Percentiles rank a stretch among this genome's conserved stretches.
These are phyloP conservation scores for Trametes coccinea DNA, from an alignment of 768 basidiomycete genomes.

Conservation along the genomic window DNA sequence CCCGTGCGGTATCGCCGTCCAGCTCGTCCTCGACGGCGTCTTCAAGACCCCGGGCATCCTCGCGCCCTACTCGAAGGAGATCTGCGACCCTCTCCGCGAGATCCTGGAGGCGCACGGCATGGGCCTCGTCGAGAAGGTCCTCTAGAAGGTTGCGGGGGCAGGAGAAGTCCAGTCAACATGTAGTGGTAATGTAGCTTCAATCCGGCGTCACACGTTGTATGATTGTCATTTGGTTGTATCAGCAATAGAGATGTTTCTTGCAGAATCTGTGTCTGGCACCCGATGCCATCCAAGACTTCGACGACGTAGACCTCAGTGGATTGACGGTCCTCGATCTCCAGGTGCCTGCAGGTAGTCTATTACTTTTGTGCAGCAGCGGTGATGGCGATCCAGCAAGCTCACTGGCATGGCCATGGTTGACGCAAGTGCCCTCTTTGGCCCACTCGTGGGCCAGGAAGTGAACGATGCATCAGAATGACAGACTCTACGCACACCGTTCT, in stretches of 20 bases:
- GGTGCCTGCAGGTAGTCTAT: too few relatives aligned
- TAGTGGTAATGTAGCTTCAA: background rate
- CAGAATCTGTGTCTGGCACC: background rate
- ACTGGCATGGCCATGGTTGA: too few relatives aligned
- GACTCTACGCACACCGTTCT: too few relatives aligned
- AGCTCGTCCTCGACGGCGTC: slow-evolving; percentile 87
- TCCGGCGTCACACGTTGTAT: background rate
- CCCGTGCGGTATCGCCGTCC: slow-evolving; percentile 91
- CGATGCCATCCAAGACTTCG: background rate
- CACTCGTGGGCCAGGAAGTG: too few relatives aligned
- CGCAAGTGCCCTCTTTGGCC: too few relatives aligned
- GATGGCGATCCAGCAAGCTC: too few relatives aligned
- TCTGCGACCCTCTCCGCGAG: slow-evolving; percentile 70
- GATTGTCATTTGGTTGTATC: background rate
- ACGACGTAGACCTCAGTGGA: too few relatives aligned
- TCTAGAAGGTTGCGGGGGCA: slow-evolving; percentile 39
- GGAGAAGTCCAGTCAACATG: background rate
- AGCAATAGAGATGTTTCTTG: background rate
- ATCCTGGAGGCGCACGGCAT: slow-evolving; percentile 71
- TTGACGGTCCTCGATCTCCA: too few relatives aligned
- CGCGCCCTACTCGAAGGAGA: slow-evolving; percentile 84
- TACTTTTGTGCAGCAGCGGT: too few relatives aligned
- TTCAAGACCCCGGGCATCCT: slow-evolving; percentile 77
- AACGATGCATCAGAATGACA: too few relatives aligned
- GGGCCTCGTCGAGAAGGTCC: slow-evolving; percentile 66